phyloP scores from a whole-genome alignment of 1,284 basidiomycete genomes.

The Sutorius eximius region DNA sequence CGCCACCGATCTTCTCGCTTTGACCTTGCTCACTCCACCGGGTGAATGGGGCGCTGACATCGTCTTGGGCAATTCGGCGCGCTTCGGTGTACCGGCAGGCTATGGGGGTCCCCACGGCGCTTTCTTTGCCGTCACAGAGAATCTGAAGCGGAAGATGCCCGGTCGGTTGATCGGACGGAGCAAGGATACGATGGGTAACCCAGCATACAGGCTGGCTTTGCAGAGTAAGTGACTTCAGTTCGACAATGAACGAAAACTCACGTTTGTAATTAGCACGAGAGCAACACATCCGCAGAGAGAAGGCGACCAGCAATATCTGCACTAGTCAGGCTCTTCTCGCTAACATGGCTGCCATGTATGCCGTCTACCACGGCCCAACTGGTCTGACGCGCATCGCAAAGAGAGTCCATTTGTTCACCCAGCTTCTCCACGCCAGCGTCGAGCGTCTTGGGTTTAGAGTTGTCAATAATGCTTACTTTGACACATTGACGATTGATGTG shows the following conservation, averaged over 20 bases:
- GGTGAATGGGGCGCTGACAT: constrained; percentile 99
- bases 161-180: constrained; percentile 92
- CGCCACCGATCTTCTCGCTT: constrained; percentile 89
- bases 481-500: constrained; percentile 89
- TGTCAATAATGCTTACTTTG: constrained; percentile 79
- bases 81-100: constrained; percentile 91
- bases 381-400: constrained; percentile 86
- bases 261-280: constrained; percentile 68
- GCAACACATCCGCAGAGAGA: constrained; percentile 95
- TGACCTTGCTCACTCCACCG: constrained; percentile 93
- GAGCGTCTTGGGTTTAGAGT: constrained; percentile 73
- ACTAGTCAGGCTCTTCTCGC: constrained; percentile 92
- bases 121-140: constrained; percentile 94
- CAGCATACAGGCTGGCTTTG: constrained; percentile 89
- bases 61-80: constrained; percentile 91
- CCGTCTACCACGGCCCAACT: constrained; percentile 92
- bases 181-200: constrained; percentile 80
- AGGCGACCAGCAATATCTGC: constrained; percentile 94
- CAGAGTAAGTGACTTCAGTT: constrained; percentile 69
- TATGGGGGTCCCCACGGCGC: constrained; percentile 93
- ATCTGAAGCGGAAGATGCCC: constrained; percentile 95
- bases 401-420: constrained; percentile 89
- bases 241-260: constrained; percentile 10
- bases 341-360: constrained; percentile 98
- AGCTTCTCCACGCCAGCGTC: constrained; percentile 72